These are phyloP conservation scores for Diatrype stigma DNA, from an alignment of 2,329 filamentous ascomycete species.

Conservation along the genomic window DNA sequence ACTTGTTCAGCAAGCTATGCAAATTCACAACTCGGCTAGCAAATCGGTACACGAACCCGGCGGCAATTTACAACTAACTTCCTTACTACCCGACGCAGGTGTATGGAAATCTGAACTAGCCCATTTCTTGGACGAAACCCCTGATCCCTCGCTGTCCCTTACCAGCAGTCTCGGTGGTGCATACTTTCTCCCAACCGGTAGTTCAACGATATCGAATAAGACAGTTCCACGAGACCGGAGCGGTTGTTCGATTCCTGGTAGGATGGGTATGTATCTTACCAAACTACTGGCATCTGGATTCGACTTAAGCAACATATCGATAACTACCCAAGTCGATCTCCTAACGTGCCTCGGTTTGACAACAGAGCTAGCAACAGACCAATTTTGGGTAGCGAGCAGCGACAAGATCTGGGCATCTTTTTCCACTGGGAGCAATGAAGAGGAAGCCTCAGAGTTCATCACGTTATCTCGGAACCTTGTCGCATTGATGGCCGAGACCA, in stretches of 20 bases:
- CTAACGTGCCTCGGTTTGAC: slow-evolving; percentile 49
- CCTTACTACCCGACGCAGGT: slow-evolving; percentile 57
- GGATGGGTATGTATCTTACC: slow-evolving; percentile 69
- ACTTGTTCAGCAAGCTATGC: slow-evolving; percentile 44
- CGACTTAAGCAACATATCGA: slow-evolving; percentile 35
- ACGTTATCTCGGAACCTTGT: slow-evolving; percentile 36
- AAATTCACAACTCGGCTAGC: slow-evolving; percentile 32
- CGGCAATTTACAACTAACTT: slow-evolving; percentile 5
- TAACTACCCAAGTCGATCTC: slow-evolving; percentile 43
- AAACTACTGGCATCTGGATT: slow-evolving; percentile 48
- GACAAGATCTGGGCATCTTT: slow-evolving; percentile 45
- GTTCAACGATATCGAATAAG: slow-evolving; percentile 12
- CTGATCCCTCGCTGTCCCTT: slow-evolving; percentile 65
- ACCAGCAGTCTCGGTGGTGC: slow-evolving; percentile 69
- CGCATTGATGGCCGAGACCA: slow-evolving; percentile 26
- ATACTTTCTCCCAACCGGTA: slow-evolving; percentile 55
- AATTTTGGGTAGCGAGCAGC: slow-evolving; percentile 41
- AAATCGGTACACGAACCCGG: slow-evolving; percentile 30
- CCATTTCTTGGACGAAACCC: slow-evolving; percentile 46
- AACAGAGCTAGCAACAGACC: slow-evolving; percentile 49
- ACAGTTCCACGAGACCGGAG: slow-evolving; percentile 54
- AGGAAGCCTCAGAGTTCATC: slow-evolving; percentile 41
- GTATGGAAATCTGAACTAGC: slow-evolving; percentile 64
- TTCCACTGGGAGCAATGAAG: slow-evolving; percentile 29
- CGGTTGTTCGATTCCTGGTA: slow-evolving; percentile 67